Evolutionary conservation across 2,329 filamentous ascomycete species (phyloP), one percentile per base, ranked within the genome.

Genomic region (Scedosporium apiospermum): DNA sequence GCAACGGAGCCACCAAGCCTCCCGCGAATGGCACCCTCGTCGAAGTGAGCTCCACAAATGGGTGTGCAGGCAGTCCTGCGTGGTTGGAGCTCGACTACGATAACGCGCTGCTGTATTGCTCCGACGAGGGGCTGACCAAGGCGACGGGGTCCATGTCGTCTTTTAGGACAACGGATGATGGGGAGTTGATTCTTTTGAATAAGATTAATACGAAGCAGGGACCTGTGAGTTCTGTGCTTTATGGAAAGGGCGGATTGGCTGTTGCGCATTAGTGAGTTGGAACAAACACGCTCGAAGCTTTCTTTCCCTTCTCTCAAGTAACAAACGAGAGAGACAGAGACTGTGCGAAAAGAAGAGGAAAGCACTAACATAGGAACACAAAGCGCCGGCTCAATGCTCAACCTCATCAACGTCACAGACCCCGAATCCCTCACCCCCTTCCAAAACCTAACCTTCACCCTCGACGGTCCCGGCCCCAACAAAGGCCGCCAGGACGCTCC

Each of bases 51-150:
- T 71, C 72, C 3, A 76, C 75, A 23, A 76, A 74, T 60, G 75
- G 73, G 41, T 88, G 85, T 71, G 81, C 77, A 9, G 71, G 75
- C 1, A 81, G 79, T 64, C 82, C 86, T 4, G 81, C 83, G 10
- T 89, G 86, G 85, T 73, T 88, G 63, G 82, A 82, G 21, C 76
- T 85, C 21, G 81, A 85, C 68, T 71, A 76, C 63, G 68, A 74
- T 57, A 76, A 78, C 64, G 74, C 75, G 23, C 71, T 78, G 12
- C 74, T 89, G 10, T 86, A 83, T 73, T 88, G 85, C 71, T 67
- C 83, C 55, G 80, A 89, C 66, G 86, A 89, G 75, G 82, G 79
- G 23, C 72, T 80, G 55, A 70, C 70, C 23, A 66, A 70, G 4
- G 69, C 73, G n/a, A 77, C 82, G 65, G 83, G 82, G 60, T 76